These are phyloP conservation scores for Aspergillus novoparasiticus DNA, from an alignment of 2,329 filamentous ascomycete genomes.

Conservation along the genomic window DNA sequence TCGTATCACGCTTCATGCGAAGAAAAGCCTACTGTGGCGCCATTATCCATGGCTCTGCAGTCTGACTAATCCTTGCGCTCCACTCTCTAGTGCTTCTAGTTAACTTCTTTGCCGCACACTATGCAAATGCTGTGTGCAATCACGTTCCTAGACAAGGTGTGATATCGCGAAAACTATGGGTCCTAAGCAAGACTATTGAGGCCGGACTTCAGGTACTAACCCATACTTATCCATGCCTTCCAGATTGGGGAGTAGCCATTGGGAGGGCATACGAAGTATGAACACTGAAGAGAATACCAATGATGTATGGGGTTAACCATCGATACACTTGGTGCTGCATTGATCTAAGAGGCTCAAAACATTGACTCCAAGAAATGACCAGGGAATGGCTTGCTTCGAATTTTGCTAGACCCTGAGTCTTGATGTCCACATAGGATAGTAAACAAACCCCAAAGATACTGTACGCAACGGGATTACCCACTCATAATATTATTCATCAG, in stretches of 20 bases:
- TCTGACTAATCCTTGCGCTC: conserved; percentile 12
- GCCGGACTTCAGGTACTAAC: neutral
- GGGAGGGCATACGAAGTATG: neutral
- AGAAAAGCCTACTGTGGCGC: neutral
- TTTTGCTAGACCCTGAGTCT: neutral
- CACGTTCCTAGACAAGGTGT: neutral
- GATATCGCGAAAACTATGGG: conserved; percentile 3
- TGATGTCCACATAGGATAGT: neutral
- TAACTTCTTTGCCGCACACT: conserved; percentile 23
- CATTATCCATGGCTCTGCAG: conserved; percentile 21
- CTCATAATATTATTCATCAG: neutral
- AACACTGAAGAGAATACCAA: neutral
- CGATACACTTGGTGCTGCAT: neutral
- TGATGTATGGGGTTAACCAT: neutral
- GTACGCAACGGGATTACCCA: too few species aligned
- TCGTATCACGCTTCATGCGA: neutral
- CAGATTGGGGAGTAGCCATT: neutral
- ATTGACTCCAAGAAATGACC: neutral
- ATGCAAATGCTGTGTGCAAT: conserved; percentile 5
- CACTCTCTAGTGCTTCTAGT: conserved; percentile 34
- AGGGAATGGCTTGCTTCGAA: neutral
- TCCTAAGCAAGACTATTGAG: neutral
- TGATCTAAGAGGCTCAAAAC: neutral
- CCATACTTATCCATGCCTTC: neutral
- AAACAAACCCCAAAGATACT: too few species aligned